Conservation (phyloP, 2,329 filamentous ascomycete genomes). For the Didymella arachidicola region DNA sequence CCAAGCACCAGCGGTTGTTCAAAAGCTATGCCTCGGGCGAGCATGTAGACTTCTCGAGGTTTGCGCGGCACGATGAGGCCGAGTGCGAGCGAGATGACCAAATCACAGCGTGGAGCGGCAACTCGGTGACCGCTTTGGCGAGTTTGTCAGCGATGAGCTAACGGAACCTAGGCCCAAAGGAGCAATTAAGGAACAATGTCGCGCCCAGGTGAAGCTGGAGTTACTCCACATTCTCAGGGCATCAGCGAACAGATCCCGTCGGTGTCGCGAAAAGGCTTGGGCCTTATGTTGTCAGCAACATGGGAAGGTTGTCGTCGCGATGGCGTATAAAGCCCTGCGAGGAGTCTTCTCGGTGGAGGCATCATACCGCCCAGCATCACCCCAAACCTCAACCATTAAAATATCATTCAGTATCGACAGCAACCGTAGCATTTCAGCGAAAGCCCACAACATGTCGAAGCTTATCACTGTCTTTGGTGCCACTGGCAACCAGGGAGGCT, state of each 20-base stretch:
- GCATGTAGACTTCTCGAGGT: neutral
- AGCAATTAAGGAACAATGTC: neutral
- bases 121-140: conserved; percentile 8
- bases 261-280: neutral
- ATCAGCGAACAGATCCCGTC: neutral
- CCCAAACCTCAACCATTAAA: neutral
- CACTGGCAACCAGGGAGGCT: conserved; percentile 62
- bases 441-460: conserved; percentile 31
- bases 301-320: neutral
- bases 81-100: conserved; percentile 13
- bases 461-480: conserved; percentile 58
- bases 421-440: neutral
- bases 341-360: neutral
- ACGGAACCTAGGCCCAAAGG: neutral
- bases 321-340: conserved; percentile 3
- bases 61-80: neutral
- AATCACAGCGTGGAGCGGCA: neutral
- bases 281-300: conserved; percentile 8
- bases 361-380: conserved; percentile 3
- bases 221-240: neutral
- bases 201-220: neutral
- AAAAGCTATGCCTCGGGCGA: neutral
- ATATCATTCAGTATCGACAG: neutral
- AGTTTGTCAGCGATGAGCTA: conserved; percentile 8
- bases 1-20: neutral